Evolutionary conservation across 2,329 filamentous ascomycete genomes (phyloP), one percentile per base, ranked within the genome.

Genomic region (Magnaporthiopsis poae): DNA sequence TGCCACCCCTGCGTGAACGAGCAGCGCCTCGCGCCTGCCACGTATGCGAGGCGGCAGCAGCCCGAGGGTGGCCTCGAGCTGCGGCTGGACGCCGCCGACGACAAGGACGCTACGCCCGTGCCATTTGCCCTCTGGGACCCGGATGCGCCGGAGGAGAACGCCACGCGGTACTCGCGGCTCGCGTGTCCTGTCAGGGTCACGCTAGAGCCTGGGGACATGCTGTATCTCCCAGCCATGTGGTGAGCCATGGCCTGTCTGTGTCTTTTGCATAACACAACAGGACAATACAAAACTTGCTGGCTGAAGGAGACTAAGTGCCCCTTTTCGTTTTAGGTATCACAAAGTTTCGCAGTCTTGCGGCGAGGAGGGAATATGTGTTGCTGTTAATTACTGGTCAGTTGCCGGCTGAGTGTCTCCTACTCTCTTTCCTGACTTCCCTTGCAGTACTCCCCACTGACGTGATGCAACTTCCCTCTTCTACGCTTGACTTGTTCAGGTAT

Each of bases 141-240:
- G 0, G 89, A 92, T 71, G 66, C 70, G 0, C 85, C 86, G 0
- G 74, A 73, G 0, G 67, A 73, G 18, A 78, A 81, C 62, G 70
- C 81, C 0, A 90, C 88, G 0, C 71, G 71, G 1, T 90, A 88
- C 71, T 90, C 88, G 1, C 71, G 76, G 52, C 78, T 88, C 13
- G 86, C 85, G 0, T 77, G 77, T 63, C 88, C 89, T 8, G 71
- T 92, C 69, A 79, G 83, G n/a, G 86, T 93, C 0, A 90, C 87
- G 0, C 76, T 95, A 3, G 75, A 88, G 0, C 83, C 87, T 12
- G 90, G 90, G 0, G 91, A 95, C 73, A 91, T 95, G 87, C 75
- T 95, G 21, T 95, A 95, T 76, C 78, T 95, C 36, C 91, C 91
- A 8, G 87, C 89, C 7, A 84, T 93, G 81, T 95, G 91, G 91